phyloP scores from a whole-genome alignment of 176 grass and related monocot species.

The Tuctoria greenei region DNA sequence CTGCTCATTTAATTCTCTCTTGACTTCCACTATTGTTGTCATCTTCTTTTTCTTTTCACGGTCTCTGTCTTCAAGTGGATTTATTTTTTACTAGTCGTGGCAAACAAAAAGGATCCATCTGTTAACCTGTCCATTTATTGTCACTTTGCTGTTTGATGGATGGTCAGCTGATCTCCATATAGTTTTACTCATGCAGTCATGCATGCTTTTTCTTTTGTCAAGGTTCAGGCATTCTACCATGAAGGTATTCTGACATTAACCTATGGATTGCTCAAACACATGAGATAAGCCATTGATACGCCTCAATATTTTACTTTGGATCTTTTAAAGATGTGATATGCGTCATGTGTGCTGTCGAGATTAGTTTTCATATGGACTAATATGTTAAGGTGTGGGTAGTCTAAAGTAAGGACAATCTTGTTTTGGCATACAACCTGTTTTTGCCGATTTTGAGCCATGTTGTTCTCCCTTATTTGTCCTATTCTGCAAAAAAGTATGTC shows the following conservation, averaged over 20 bases:
- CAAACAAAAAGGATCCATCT: conserved; percentile 18
- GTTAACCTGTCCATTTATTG: conserved; percentile 36
- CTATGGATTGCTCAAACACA: conserved; percentile 9
- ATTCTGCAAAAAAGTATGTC: conserved; percentile 7
- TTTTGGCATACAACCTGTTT: conserved; percentile 9
- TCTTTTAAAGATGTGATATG: conserved; percentile 22
- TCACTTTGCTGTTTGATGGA: conserved; percentile 23
- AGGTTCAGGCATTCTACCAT: neutral
- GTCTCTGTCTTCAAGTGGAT: neutral
- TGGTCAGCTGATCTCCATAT: conserved; percentile 32
- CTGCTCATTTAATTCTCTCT: too few species aligned
- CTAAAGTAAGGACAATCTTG: conserved; percentile 7
- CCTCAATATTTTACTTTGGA: conserved; percentile 13
- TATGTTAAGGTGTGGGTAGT: conserved; percentile 15
- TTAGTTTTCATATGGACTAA: conserved; percentile 9
- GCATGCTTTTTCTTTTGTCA: neutral
- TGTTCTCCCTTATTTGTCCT: conserved; percentile 2
- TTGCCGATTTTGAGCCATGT: conserved; percentile 14
- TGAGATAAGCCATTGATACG: neutral
- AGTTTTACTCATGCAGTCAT: conserved; percentile 3
- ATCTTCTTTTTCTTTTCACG: too few species aligned
- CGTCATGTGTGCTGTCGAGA: neutral
- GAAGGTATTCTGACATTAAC: conserved; percentile 29
- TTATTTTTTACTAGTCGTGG: conserved; percentile 38
- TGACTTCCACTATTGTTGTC: too few species aligned